Evolutionary conservation across 2,329 filamentous ascomycete genomes (phyloP), one percentile per base, ranked within the genome.

Genomic region (Aspergillus sp.): DNA sequence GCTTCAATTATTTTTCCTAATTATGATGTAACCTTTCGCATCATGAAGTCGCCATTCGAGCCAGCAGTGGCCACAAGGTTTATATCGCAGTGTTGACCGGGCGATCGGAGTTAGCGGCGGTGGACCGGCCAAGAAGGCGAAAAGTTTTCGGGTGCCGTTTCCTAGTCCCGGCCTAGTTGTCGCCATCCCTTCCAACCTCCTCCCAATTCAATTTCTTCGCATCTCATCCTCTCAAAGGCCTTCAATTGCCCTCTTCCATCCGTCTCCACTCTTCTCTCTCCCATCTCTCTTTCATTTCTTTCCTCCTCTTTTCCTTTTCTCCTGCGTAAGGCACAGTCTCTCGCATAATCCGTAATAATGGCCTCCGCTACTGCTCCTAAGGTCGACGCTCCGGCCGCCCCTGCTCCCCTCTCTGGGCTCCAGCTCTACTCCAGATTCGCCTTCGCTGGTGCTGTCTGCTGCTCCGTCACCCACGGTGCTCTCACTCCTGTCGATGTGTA

Each of bases 401-500:
- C 61, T 52, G 53, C 62, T 50, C 45, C 62, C 61, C 82, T 86
- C 65, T 81, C 76, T 67, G 86, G 87, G 62, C 48, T 92, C 67
- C 81, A 77, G 60, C 90, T 99, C 71, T 98, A 98, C 88, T 90
- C 91, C 71, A 87, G 91, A 80, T 97, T 97, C 83, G 93, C 95
- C 81, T 89, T 99, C 72, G 93, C 95, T 72, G 95, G 95, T 81
- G 95, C 95, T 71, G 83, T 98, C 84, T 97, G 95, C 88, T 99
- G 95, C 81, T 95, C 93, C 71, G 83, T 98, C 81, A 99, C 95
- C 75, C 95, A 99, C 86, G 95, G 93, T 80, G 89, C 85, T 74
- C 88, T 98, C 72, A 99, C 95, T 69, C 95, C 95, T 75, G 92
- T 99, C 79, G 95, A 99, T 90, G 95, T 99, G 93, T 98, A 95